Conservation (phyloP, 1,139 yeast species). For the Geotrichum reessii region DNA sequence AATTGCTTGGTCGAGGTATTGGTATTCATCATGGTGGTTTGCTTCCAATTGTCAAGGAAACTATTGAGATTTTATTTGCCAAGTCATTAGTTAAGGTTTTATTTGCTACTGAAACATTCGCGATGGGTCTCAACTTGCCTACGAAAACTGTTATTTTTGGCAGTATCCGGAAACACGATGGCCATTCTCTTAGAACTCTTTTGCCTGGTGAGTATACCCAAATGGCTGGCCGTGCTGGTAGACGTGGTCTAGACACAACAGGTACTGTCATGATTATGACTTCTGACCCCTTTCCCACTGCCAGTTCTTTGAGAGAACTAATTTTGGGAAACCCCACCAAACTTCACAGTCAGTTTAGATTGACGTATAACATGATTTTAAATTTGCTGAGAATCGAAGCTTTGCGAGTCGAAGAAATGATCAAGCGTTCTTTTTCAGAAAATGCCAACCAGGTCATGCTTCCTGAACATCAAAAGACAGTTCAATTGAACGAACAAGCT, state of each 20-base stretch:
- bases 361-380: constrained; percentile 93
- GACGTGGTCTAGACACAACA: constrained; percentile 88
- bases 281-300: constrained; percentile 27
- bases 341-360: constrained; percentile 81
- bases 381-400: constrained; percentile 91
- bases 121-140: constrained; percentile 96
- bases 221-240: constrained; percentile 98
- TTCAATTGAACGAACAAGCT: constrained; percentile 48
- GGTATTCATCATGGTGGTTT: constrained; percentile 98
- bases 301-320: constrained; percentile 69
- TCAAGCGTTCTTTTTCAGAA: constrained; percentile 90
- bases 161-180: constrained; percentile 83
- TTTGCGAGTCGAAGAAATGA: constrained; percentile 92
- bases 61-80: constrained; percentile 87
- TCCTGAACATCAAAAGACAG: constrained; percentile 76
- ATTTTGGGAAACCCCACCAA: constrained; percentile 85
- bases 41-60: constrained; percentile 90
- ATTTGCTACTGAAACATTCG: constrained; percentile 97
- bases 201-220: constrained; percentile 96
- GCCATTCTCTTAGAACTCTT: constrained; percentile 69
- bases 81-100: constrained; percentile 79
- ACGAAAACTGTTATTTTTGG: constrained; percentile 94
- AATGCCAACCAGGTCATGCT: constrained; percentile 77
- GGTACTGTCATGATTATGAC: constrained; percentile 97
- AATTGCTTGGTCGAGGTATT: constrained; percentile 80